Evolutionary conservation across 306 rosid species (phyloP).

Genomic region (Pyrus bretschneideri): DNA sequence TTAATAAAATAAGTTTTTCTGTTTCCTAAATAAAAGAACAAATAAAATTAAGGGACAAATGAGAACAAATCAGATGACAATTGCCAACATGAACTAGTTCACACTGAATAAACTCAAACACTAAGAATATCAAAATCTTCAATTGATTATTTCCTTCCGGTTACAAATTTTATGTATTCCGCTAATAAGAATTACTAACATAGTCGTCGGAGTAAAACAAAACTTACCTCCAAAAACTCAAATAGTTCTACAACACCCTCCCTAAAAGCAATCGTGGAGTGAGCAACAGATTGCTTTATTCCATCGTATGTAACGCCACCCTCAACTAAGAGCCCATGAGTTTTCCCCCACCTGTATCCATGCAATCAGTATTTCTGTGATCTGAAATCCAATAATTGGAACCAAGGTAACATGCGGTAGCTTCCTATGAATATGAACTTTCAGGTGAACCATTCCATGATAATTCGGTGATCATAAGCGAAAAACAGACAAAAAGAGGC

Average conservation of each 20-base stretch:
- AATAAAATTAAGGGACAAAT: not conserved
- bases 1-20: not conserved
- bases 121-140: not conserved
- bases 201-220: not conserved
- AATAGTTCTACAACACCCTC: conserved; percentile 82
- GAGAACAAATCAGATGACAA: not conserved
- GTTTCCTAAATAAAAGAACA: not conserved
- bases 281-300: conserved; percentile 70
- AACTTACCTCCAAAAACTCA: conserved; percentile 66
- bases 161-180: not conserved
- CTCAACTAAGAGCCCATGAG: conserved; percentile 75
- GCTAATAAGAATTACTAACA: not conserved
- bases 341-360: conserved; percentile 81
- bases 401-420: not conserved
- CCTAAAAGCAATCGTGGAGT: conserved; percentile 75
- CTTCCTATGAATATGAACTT: not conserved
- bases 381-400: not conserved
- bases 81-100: not conserved
- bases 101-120: not conserved
- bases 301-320: conserved; percentile 75
- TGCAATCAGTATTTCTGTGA: not conserved
- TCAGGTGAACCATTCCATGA: not conserved
- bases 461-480: not conserved
- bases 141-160: conserved; percentile 1
- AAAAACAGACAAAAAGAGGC: not conserved